Base-by-base conservation (phyloP, 257 asterid genomes). In the Primulina huaijiensis region DNA sequence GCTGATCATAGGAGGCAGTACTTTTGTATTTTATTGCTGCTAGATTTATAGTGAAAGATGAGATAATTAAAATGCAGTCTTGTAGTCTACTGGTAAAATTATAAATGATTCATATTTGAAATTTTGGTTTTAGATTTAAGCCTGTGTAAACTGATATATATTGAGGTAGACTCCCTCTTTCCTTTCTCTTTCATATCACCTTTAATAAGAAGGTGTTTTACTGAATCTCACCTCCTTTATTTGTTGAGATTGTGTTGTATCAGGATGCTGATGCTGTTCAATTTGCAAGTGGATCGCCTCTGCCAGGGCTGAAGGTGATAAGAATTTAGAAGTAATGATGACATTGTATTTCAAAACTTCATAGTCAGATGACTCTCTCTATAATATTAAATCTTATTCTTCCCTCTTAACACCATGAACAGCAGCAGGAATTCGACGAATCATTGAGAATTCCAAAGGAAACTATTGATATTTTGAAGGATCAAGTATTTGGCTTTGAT, bases 261-360 rank as follows among this genome's bases (percentile, higher is more conserved):
- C 89, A 92, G 97, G 90, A 64, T 60, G 82, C 30, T 64, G 61
- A 64, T 25, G 86, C 79, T 57, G 69, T 73, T 77, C 84, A 77
- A 81, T 80, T 93, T 86, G 76, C 91, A 2, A 89, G 89, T 81
- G 97, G 97, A 67, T 93, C 99, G 4, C 99, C 97, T 64, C 91
- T 93, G 65, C 99, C 97, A 77, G 99, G 96, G 82, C 77, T 90
- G 86, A 89, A 90, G 99, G 99, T 93, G 90, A 86, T 87, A 62
- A 71, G 67, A 73, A 61, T 81, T 67, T 79, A 68, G 60, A 68
- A 75, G 69, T 67, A 40, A 64, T 66, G 73, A 43, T 38, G 69
- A 50, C 17, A 17, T 68, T 57, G 31, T 65, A 33, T 57, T 58
- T 69, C 21, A 7, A 64, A 70, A 38, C 37, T 68, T 65, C 57